phyloP scores from a whole-genome alignment of 2,329 filamentous ascomycete species.

The Xylaria sp. region DNA sequence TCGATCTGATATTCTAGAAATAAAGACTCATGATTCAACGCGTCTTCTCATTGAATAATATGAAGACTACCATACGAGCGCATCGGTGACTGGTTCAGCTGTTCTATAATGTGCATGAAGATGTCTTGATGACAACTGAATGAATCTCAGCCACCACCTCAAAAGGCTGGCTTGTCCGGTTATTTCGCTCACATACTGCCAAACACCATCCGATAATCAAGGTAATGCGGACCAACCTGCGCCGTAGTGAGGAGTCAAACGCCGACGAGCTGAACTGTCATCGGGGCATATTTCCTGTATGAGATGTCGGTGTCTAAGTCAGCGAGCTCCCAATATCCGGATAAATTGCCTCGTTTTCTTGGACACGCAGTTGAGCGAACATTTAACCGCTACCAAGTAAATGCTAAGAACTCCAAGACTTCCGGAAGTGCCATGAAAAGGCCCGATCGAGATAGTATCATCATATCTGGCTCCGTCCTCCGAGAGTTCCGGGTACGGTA shows the following conservation, averaged over 20 bases:
- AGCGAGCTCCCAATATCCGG: conserved; percentile 17
- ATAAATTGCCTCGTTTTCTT: conserved; percentile 20
- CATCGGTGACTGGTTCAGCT: no score
- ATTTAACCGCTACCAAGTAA: background rate
- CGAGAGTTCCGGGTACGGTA: conserved; percentile 6
- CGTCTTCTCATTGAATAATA: no score
- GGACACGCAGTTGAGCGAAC: conserved; percentile 7
- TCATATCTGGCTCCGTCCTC: conserved; percentile 2
- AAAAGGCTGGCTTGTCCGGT: background rate
- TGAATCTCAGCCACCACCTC: no score
- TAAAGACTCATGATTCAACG: no score
- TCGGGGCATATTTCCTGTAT: background rate
- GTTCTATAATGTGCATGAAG: no score
- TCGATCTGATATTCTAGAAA: no score
- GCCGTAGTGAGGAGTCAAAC: background rate
- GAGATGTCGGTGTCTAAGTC: background rate
- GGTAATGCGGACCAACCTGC: background rate
- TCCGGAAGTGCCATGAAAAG: conserved; percentile 1
- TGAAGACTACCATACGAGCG: no score
- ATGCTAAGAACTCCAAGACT: background rate
- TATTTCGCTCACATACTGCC: background rate
- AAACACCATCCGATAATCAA: background rate
- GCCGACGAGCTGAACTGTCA: background rate
- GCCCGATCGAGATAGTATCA: conserved; percentile 12
- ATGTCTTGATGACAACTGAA: no score